Conservation (phyloP, 148 eudicot species). For the Pouteria glomerata region DNA sequence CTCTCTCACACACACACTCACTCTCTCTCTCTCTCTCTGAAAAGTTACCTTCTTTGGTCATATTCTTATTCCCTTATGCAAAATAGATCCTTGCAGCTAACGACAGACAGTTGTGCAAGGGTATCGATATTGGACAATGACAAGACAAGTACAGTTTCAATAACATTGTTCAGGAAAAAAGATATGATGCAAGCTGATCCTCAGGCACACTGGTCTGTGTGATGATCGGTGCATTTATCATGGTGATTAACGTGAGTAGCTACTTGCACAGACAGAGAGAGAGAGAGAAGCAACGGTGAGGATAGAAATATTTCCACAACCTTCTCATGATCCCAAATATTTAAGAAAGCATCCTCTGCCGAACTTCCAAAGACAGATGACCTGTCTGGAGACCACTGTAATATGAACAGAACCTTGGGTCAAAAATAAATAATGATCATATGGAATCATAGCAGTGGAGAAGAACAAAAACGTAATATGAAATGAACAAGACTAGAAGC, state of each 20-base stretch:
- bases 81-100: no score
- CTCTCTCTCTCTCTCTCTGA: no score
- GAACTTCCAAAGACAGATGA: slow-evolving; percentile 89
- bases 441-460: slow-evolving; percentile 1
- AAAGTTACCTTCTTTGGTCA: no score
- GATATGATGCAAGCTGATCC: neutral
- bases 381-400: slow-evolving; percentile 91
- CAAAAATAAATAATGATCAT: neutral
- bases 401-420: slow-evolving; percentile 10
- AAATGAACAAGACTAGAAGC: neutral
- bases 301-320: slow-evolving; percentile 24
- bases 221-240: neutral
- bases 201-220: neutral
- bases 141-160: neutral
- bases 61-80: no score
- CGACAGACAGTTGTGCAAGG: no score
- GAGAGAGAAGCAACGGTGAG: neutral
- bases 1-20: no score
- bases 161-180: neutral
- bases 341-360: slow-evolving; percentile 84
- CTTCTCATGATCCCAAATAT: slow-evolving; percentile 90
- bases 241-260: neutral
- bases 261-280: neutral
- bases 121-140: no score
- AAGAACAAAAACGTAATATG: neutral